Conservation (phyloP, 106 monocot species). For the Dendrobium officinale region DNA sequence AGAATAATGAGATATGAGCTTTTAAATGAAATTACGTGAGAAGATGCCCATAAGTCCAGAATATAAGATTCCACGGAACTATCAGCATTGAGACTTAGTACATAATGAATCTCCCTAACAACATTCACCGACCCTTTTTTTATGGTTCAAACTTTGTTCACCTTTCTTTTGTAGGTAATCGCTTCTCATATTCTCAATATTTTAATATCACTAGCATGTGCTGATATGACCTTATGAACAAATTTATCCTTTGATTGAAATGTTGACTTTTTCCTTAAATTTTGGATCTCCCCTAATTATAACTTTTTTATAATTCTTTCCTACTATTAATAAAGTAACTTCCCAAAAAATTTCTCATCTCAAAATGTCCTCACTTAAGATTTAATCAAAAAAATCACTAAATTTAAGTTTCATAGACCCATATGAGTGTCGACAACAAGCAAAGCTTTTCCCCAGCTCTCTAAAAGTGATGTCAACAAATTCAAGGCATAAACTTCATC, state of each 20-base stretch:
- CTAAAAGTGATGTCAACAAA: neutral
- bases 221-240: neutral
- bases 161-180: neutral
- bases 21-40: too few relatives aligned
- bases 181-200: neutral
- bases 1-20: too few relatives aligned
- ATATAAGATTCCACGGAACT: too few relatives aligned
- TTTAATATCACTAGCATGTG: neutral
- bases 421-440: too few relatives aligned
- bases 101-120: too few relatives aligned
- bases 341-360: neutral
- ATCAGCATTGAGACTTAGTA: too few relatives aligned
- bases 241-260: neutral
- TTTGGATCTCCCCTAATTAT: neutral
- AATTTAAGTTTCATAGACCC: too few relatives aligned
- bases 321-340: too few relatives aligned
- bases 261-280: neutral
- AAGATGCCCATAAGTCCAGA: too few relatives aligned
- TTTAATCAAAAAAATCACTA: neutral
- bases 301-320: neutral
- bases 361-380: neutral
- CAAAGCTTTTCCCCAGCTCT: neutral
- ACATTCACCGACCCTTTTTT: too few relatives aligned
- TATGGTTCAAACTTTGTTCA: too few relatives aligned
- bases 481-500: neutral